Percentiles rank a stretch among this genome's conserved stretches.
Conservation (phyloP, 1,139 yeast genomes). For the Protomyces gravidus region DNA sequence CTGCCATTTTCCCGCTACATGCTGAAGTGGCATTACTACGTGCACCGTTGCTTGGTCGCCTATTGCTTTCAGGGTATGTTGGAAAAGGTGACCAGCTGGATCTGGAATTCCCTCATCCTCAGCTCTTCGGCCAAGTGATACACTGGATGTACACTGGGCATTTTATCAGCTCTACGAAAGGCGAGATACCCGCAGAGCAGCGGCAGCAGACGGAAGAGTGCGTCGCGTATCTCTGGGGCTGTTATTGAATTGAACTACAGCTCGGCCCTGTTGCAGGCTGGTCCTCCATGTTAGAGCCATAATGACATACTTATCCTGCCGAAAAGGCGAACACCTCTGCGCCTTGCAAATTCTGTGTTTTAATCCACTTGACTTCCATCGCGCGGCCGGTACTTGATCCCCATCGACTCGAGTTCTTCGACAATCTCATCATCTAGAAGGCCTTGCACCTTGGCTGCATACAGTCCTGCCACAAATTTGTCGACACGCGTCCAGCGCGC, state of each 20-base stretch:
- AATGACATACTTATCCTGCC: not conserved
- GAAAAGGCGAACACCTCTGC: not conserved
- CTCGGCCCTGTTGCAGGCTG: not conserved
- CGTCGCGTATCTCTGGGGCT: conserved; percentile 6
- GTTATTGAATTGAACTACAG: not conserved
- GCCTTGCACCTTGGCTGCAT: conserved; percentile 92
- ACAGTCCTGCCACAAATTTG: conserved; percentile 77
- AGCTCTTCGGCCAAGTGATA: conserved; percentile 7
- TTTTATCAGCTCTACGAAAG: not conserved
- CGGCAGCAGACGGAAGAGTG: conserved; percentile 3
- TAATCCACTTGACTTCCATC: conserved; percentile 90
- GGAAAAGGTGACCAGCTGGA: conserved; percentile 15
- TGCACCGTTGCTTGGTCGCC: conserved; percentile 15
- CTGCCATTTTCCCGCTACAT: conserved; percentile 13
- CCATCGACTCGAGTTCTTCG: conserved; percentile 64
- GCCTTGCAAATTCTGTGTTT: not conserved
- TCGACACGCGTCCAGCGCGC: conserved; percentile 95
- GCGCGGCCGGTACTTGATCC: conserved; percentile 84
- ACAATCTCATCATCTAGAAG: conserved; percentile 82
- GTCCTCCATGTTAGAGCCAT: not conserved
- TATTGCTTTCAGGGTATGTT: conserved; percentile 14
- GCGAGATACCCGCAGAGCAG: not conserved
- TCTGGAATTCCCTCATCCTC: conserved; percentile 16
- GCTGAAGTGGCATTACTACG: conserved; percentile 16
- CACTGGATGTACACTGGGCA: conserved; percentile 25